Conservation (phyloP, 805 yeast species). For the Saccharomyces mikatae region DNA sequence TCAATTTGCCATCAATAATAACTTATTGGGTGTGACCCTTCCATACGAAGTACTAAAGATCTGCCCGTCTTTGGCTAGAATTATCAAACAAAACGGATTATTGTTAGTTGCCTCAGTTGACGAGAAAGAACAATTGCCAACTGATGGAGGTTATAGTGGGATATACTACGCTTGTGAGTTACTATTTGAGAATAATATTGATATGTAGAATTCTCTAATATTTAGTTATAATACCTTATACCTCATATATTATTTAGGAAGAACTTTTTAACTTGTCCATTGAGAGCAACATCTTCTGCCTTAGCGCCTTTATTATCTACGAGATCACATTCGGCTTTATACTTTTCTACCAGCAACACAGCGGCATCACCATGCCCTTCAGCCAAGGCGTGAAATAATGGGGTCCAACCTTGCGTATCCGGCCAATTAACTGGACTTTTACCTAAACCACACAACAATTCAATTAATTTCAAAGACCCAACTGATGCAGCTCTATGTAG, state of each 20-base stretch:
- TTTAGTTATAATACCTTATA: not conserved
- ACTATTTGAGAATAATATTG: slow-evolving; percentile 15
- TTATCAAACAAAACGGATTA: slow-evolving; percentile 72
- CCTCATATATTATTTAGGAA: slow-evolving; percentile 24
- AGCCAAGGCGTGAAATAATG: slow-evolving; percentile 82
- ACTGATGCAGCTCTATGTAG: slow-evolving; percentile 77
- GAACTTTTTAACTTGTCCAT: slow-evolving; percentile 41
- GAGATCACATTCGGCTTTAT: slow-evolving; percentile 56
- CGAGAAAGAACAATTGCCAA: slow-evolving; percentile 10
- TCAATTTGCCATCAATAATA: slow-evolving; percentile 70
- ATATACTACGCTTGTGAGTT: slow-evolving; percentile 14
- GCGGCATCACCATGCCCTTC: slow-evolving; percentile 85
- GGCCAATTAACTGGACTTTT: slow-evolving; percentile 59
- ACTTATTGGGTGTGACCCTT: slow-evolving; percentile 74
- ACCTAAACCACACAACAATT: slow-evolving; percentile 39
- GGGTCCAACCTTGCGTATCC: slow-evolving; percentile 73
- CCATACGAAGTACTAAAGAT: slow-evolving; percentile 61
- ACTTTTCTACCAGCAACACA: slow-evolving; percentile 41
- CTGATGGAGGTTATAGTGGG: slow-evolving; percentile 21
- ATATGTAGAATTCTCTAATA: slow-evolving; percentile 4
- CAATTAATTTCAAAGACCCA: slow-evolving; percentile 55
- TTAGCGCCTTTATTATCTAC: slow-evolving; percentile 46
- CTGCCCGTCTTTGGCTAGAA: slow-evolving; percentile 67
- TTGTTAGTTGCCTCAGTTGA: slow-evolving; percentile 64
- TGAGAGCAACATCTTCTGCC: slow-evolving; percentile 47